Base-by-base conservation (phyloP, 257 asterid species). In the Ballota nigra region DNA sequence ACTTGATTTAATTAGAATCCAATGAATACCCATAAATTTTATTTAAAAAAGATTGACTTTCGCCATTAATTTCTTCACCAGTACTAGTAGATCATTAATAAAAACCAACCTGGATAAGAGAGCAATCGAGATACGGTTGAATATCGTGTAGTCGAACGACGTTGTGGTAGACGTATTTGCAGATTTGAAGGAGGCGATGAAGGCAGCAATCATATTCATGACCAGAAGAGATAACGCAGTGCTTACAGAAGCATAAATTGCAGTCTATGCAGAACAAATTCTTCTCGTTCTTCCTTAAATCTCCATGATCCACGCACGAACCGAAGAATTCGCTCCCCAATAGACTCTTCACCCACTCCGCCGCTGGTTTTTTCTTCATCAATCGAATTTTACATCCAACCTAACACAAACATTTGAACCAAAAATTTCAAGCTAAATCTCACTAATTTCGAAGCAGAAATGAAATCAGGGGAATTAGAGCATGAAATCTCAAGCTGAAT, bases 191-290 rank as follows among this genome's bases (percentile, higher is more conserved):
- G 76, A 84, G 83, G 15, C 82, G 76, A 75, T 78, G 90, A 74
- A 72, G 79, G 64, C 75, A 33, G 73, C 71, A 75, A 7, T 22
- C 70, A 43, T 33, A 6, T 5, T 33, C 34, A 33, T 75, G 85
- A 38, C 73, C 22, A 6, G 87, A 63, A 34, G 87, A 78, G 65
- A 43, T 15, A 43, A 84, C 12, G 6, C 95, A 90, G 60, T 88
- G 91, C 65, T 83, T 88, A 19, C 96, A 90, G 10, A 84, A 77
- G 33, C 88, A 79, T 29, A 78, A 61, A 69, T 67, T 76, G 69
- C 96, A 90, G 66, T 90, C 96, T 13, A 90, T 77, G 79, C 96
- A 90, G 41, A 86, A 90, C 72, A 86, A 23, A 18, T 90, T 90
- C 89, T 77, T 83, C 75, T 89, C 96, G 5, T 83, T 89, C 76